phyloP scores from a whole-genome alignment of 2,329 filamentous ascomycete genomes.

The Elsinoe fawcettii region DNA sequence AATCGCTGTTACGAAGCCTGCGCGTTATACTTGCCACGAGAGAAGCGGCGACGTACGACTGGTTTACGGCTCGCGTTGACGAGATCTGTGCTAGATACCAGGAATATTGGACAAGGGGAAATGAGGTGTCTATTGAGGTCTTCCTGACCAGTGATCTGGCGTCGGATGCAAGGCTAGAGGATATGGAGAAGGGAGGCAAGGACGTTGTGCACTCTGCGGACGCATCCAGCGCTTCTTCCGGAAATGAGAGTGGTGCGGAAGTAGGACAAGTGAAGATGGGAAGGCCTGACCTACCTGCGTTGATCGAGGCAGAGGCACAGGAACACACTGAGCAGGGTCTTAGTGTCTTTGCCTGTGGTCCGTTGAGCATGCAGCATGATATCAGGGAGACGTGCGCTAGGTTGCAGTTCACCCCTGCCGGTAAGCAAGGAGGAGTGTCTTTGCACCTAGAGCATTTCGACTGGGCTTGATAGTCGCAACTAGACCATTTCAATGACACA shows the following conservation, averaged over 20 bases:
- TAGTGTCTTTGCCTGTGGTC: slow-evolving; percentile 39
- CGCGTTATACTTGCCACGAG: slow-evolving; percentile 32
- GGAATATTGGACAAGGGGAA: slow-evolving; percentile 4
- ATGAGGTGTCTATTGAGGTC: background rate
- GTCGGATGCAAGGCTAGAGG: background rate
- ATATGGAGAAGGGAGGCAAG: background rate
- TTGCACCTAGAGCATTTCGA: slow-evolving; percentile 44
- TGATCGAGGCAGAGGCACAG: slow-evolving; percentile 25
- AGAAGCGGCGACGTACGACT: slow-evolving; percentile 29
- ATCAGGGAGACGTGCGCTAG: slow-evolving; percentile 40
- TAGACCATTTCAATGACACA: too few species aligned
- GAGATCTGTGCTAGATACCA: slow-evolving; percentile 24
- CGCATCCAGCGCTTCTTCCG: background rate
- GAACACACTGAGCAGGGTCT: slow-evolving; percentile 20
- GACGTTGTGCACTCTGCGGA: background rate
- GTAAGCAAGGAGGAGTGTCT: slow-evolving; percentile 32
- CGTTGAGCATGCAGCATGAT: slow-evolving; percentile 41
- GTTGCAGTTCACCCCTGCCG: slow-evolving; percentile 35
- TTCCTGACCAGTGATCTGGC: background rate
- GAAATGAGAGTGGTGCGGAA: slow-evolving; percentile 21
- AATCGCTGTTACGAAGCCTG: background rate
- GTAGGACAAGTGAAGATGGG: slow-evolving; percentile 21
- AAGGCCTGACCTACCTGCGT: slow-evolving; percentile 30
- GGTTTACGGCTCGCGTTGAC: slow-evolving; percentile 30
- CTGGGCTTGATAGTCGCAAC: slow-evolving; percentile 28